Base-by-base conservation (phyloP, 768 basidiomycete genomes). In the Chalciporus chontae region DNA sequence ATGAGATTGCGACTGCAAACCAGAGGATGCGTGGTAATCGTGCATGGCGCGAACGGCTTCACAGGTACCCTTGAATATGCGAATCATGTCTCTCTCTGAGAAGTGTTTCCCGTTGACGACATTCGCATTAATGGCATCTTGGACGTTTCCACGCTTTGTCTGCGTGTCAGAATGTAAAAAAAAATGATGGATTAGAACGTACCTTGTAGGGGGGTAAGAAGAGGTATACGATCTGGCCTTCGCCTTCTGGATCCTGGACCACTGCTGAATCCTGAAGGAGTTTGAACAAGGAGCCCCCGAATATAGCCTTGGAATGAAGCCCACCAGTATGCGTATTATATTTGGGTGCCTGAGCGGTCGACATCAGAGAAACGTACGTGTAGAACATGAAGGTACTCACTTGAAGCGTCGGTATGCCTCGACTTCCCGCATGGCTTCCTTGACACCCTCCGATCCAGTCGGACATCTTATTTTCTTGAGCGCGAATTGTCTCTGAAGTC, bases 391-490 rank as follows among this genome's bases (percentile, higher is more conserved):
- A 15, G 15, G 36, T 19, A 75, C 86, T 69, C 66, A 90, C 90
- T 84, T 90, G 77, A 98, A 98, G 51, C 95, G 80, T 62, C 93
- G 77, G 67, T 96, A 96, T 0, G 96, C 94, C 66, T 95, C 91
- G 3, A 91, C 86, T 66, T 92, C 91, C 43, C 83, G 76, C 88
- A 92, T 85, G 4, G 84, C 90, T 64, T 92, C 90, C 61, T 87
- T 86, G 49, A 98, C 92, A 9, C 85, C 86, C 47, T 95, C 93
- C 6, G 80, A 74, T 8, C 92, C 92, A 37, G 86, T 87, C 1
- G 91, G 92, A 75, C 93, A 94, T 39, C 93, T 79, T 64, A 96
- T 94, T 72, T 96, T 98, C 76, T 99, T 99, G 54, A 99, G 74
- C 0, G 96, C 96, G 60, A 95, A 98, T 75, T 90, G 83, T 55